Evolutionary conservation across 352 stramenopile species (phyloP).

Genomic region (Pythium folliculosum): DNA sequence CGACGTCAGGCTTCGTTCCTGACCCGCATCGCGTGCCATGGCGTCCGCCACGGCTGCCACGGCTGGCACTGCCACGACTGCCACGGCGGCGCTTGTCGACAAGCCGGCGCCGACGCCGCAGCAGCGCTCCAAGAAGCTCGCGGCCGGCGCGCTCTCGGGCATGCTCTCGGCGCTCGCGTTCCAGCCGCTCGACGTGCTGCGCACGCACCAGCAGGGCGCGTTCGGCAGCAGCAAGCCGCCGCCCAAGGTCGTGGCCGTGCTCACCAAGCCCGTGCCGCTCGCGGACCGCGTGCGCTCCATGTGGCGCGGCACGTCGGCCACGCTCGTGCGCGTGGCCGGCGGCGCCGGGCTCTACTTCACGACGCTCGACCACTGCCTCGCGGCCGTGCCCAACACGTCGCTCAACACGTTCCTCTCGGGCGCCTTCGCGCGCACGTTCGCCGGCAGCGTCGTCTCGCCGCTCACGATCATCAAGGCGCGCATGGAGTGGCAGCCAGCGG

Average conservation of each 20-base stretch:
- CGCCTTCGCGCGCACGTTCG: conserved; percentile 85
- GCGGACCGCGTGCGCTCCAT: conserved; percentile 55
- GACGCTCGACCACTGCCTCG: conserved; percentile 71
- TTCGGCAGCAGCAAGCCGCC: conserved; percentile 40
- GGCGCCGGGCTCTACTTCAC: conserved; percentile 86
- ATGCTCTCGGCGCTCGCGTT: conserved; percentile 84
- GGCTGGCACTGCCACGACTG: conserved; percentile 14
- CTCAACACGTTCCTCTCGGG: conserved; percentile 82
- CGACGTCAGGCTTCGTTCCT: conserved; percentile 20
- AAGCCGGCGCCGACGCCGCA: neutral
- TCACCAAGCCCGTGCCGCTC: conserved; percentile 11
- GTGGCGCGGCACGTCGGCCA: conserved; percentile 83
- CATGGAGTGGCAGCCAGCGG: conserved; percentile 80
- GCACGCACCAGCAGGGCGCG: conserved; percentile 82
- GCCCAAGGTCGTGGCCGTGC: neutral
- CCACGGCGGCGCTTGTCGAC: neutral
- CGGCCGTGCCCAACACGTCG: conserved; percentile 49
- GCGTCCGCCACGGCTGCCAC: conserved; percentile 1
- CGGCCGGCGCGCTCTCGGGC: conserved; percentile 67
- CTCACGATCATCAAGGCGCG: conserved; percentile 87
- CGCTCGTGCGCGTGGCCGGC: conserved; percentile 76
- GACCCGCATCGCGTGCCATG: neutral
- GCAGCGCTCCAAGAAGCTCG: conserved; percentile 72
- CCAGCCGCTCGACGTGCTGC: conserved; percentile 84
- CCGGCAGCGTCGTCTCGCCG: conserved; percentile 75